These are phyloP conservation scores for Telfairia occidentalis DNA, from an alignment of 331 rosid species.

Conservation along the genomic window DNA sequence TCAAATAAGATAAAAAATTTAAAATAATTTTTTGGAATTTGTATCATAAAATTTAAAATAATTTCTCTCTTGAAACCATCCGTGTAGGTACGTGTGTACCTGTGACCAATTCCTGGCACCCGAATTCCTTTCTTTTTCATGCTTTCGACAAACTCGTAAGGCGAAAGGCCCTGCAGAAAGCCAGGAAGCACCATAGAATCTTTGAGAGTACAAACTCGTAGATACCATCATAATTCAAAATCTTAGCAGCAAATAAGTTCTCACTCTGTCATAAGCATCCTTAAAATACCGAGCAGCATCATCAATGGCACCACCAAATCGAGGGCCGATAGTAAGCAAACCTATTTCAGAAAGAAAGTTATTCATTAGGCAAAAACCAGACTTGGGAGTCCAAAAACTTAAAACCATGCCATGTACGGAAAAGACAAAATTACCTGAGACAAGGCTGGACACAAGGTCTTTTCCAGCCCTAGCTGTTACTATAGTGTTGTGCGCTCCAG, in stretches of 20 bases:
- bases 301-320: conserved; percentile 98
- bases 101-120: conserved; percentile 98
- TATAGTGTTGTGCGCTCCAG: conserved; percentile 97
- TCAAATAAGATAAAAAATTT: no score
- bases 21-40: no score
- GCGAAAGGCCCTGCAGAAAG: conserved; percentile 57
- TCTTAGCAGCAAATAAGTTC: background rate
- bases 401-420: background rate
- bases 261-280: conserved; percentile 93
- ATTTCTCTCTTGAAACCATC: no score
- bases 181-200: background rate
- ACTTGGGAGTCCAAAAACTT: background rate
- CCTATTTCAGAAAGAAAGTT: conserved; percentile 43
- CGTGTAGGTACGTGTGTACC: no score
- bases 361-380: background rate
- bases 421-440: conserved; percentile 28
- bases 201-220: background rate
- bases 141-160: conserved; percentile 93
- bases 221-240: background rate
- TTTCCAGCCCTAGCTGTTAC: conserved; percentile 99
- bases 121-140: conserved; percentile 99
- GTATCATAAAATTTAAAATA: no score
- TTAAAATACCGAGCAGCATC: conserved; percentile 99
- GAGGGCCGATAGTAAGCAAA: conserved; percentile 98
- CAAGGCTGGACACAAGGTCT: conserved; percentile 95